Percentiles rank a stretch among this genome's conserved stretches.
These are phyloP conservation scores for Aureobasidium sp. DNA, from an alignment of 2,329 filamentous ascomycete species.

Conservation along the genomic window DNA sequence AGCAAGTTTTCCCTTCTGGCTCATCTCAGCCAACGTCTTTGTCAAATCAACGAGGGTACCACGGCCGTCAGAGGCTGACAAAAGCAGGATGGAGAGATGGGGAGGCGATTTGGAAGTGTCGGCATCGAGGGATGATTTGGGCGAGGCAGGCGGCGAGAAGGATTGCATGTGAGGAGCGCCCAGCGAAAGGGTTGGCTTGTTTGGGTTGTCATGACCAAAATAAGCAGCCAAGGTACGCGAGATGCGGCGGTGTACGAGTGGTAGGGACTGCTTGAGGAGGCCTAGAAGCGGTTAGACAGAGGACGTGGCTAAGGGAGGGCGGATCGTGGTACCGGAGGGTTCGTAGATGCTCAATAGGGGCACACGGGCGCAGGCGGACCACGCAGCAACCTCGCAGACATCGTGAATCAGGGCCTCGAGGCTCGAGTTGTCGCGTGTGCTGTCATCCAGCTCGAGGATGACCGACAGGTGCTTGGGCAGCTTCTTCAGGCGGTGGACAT, in stretches of 20 bases:
- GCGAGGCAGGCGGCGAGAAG: slow-evolving; percentile 45
- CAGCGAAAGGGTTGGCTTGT: slow-evolving; percentile 64
- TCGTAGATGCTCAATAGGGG: slow-evolving; percentile 87
- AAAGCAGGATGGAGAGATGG: slow-evolving; percentile 61
- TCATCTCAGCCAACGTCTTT: slow-evolving; percentile 90
- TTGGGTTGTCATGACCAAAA: slow-evolving; percentile 60
- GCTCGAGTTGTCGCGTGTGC: slow-evolving; percentile 61
- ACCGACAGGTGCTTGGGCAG: slow-evolving; percentile 83
- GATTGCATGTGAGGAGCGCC: slow-evolving; percentile 63
- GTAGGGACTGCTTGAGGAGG: slow-evolving; percentile 79
- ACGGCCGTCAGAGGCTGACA: slow-evolving; percentile 82
- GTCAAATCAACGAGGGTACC: slow-evolving; percentile 94
- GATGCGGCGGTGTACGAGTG: slow-evolving; percentile 74
- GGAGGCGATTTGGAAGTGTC: slow-evolving; percentile 24
- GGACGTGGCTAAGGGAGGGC: slow-evolving; percentile 1
- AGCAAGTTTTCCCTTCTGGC: slow-evolving; percentile 76
- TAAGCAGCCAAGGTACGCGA: slow-evolving; percentile 76
- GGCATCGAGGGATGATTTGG: slow-evolving; percentile 26
- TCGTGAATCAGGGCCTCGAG: slow-evolving; percentile 83
- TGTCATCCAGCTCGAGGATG: slow-evolving; percentile 67
- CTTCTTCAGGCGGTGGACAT: slow-evolving; percentile 67
- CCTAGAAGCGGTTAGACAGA: slow-evolving; percentile 46
- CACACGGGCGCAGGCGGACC: slow-evolving; percentile 87
- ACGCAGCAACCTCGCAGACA: slow-evolving; percentile 83
- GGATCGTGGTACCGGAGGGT: slow-evolving; percentile 60